Evolutionary conservation across 805 yeast genomes (phyloP), one percentile per base, ranked within the genome.

Genomic region (Candida maesae): DNA sequence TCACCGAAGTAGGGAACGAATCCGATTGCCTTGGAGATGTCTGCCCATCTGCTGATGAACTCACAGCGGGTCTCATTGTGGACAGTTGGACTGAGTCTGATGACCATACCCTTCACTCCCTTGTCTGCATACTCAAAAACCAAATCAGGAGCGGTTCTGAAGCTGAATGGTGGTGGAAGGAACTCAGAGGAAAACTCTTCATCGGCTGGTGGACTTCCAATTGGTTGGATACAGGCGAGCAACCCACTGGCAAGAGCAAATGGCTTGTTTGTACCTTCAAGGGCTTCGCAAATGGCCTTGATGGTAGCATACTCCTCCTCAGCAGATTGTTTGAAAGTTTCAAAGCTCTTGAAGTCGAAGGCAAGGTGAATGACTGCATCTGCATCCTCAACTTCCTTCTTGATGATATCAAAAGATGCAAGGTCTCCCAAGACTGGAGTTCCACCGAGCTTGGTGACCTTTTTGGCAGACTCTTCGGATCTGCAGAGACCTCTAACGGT

Each of bases 331-430:
- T 29, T 47, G 32, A 44, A 49, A 7, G 56, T 46, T 5, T 39
- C 15, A 38, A 56, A 63, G n/a, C n/a, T n/a, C 33, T 64, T 65
- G 44, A 61, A 65, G 20, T 52, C 45, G 45, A 60, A 67, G 1
- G 62, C 74, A 30, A 64, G 42, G 39, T 67, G 72, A n/a, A 66
- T 35, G 12, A 63, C 61, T 8, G 61, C 72, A 39, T 69, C 74
- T 8, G 60, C 38, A 33, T 51, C 53, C 7, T 39, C 19, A 11
- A 66, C 61, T 5, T 51, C 62, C 33, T 56, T 45, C 17, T 40
- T 50, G 12, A 69, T 50, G 2, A 50, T 28, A 0, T 64, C 67
- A 2, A 55, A 23, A 31, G 58, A 60, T 13, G 45, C 44, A 3
- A 68, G 44, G 10, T 45, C 54, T 17, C 73, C 73, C 14, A 41